Conservation (phyloP, 2,329 filamentous ascomycete genomes). For the Botrytis paeoniae region DNA sequence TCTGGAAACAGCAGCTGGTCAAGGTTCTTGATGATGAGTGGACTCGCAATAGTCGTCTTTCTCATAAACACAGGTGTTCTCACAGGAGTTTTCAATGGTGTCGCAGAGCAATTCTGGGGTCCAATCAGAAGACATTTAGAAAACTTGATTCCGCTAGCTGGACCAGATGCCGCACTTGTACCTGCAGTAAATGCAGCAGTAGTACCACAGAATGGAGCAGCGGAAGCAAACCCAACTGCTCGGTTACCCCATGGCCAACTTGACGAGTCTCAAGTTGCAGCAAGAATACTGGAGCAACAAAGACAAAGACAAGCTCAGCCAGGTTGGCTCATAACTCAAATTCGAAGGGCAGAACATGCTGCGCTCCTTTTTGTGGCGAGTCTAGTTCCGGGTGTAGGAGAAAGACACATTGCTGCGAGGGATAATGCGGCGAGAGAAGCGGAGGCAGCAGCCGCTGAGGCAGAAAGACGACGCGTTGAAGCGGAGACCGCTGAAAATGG, state of each 20-base stretch:
- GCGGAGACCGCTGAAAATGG: conserved; percentile 22
- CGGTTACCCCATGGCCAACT: conserved; percentile 34
- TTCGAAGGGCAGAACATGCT: conserved; percentile 56
- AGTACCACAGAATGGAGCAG: conserved; percentile 32
- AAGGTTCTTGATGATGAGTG: conserved; percentile 54
- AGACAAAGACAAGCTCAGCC: conserved; percentile 43
- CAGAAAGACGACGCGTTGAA: conserved; percentile 18
- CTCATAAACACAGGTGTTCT: conserved; percentile 58
- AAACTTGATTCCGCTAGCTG: conserved; percentile 54
- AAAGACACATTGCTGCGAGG: conserved; percentile 54
- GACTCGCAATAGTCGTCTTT: conserved; percentile 54
- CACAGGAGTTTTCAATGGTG: conserved; percentile 55
- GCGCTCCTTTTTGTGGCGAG: conserved; percentile 63
- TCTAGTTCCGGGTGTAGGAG: conserved; percentile 62
- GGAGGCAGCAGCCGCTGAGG: conserved; percentile 27
- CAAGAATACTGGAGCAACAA: conserved; percentile 50
- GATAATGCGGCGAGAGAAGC: conserved; percentile 36
- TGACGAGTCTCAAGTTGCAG: conserved; percentile 52
- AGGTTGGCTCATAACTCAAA: conserved; percentile 49
- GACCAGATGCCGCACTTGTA: conserved; percentile 38
- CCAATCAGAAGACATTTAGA: conserved; percentile 59
- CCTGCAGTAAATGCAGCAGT: conserved; percentile 36
- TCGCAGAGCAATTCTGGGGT: conserved; percentile 54
- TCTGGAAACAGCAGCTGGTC: conserved; percentile 56
- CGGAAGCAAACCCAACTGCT: conserved; percentile 14